Percentiles rank a stretch among this genome's conserved stretches.
These are phyloP conservation scores for Didymella exigua DNA, from an alignment of 2,329 filamentous ascomycete species.

Conservation along the genomic window DNA sequence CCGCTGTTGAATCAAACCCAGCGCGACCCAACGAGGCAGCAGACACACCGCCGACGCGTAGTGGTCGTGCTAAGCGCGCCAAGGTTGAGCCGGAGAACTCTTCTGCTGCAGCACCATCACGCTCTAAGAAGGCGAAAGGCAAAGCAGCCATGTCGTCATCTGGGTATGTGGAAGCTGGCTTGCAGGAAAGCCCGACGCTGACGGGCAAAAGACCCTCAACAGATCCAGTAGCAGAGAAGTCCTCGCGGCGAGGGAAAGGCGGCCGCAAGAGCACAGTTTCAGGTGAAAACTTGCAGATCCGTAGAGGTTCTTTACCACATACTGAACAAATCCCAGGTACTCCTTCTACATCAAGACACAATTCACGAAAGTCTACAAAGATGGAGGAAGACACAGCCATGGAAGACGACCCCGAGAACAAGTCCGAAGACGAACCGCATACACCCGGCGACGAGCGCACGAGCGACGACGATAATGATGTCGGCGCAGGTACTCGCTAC, in stretches of 20 bases:
- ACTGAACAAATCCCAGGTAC: slow-evolving; percentile 32
- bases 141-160: slow-evolving; percentile 72
- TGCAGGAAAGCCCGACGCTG: slow-evolving; percentile 18
- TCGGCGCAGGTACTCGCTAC: slow-evolving; percentile 52
- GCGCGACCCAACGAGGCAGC: slow-evolving; percentile 55
- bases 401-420: slow-evolving; percentile 69
- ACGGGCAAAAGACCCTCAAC: slow-evolving; percentile 61
- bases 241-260: slow-evolving; percentile 76
- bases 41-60: slow-evolving; percentile 43
- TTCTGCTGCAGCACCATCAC: slow-evolving; percentile 46
- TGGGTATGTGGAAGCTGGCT: slow-evolving; percentile 59
- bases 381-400: slow-evolving; percentile 71
- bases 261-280: slow-evolving; percentile 70
- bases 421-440: slow-evolving; percentile 57
- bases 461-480: slow-evolving; percentile 62
- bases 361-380: slow-evolving; percentile 45
- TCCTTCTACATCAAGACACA: slow-evolving; percentile 41
- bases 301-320: slow-evolving; percentile 28
- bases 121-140: slow-evolving; percentile 64
- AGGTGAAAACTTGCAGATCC: slow-evolving; percentile 49
- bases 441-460: slow-evolving; percentile 42
- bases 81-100: slow-evolving; percentile 67
- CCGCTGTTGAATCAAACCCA: slow-evolving; percentile 51
- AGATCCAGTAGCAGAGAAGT: slow-evolving; percentile 67
- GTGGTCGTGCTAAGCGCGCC: slow-evolving; percentile 56